Evolutionary conservation across 108 stramenopile genomes (phyloP), one percentile per base, ranked within the genome.

Genomic region (Conticribra guillardii): DNA sequence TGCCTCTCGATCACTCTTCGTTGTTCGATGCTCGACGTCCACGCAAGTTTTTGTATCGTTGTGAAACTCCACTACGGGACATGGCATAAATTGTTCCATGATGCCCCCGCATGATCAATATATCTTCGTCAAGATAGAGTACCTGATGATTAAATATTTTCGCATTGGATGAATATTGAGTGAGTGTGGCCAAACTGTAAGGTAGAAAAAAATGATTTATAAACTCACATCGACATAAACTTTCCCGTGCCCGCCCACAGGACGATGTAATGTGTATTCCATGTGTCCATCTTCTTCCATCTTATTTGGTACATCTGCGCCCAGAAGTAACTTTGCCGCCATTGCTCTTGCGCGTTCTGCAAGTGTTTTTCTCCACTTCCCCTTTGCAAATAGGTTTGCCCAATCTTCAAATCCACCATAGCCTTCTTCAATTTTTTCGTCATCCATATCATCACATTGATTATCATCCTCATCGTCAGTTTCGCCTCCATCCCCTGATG

Each of bases 181-280:
- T 44, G 7, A 44, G 41, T 7, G 14, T 14, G 41, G 14, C 7
- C 41, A 21, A 49, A 7, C 2, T 5, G 48, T n/a, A n/a, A n/a
- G n/a, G n/a, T n/a, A n/a, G n/a, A n/a, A n/a, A n/a, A n/a, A n/a
- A n/a, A n/a, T n/a, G n/a, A n/a, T n/a, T n/a, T n/a, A n/a, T n/a
- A n/a, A n/a, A 9, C 69, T 66, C 49, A 91, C 82, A 71, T 95
- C 94, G 0, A 89, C 67, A 33, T 82, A 88, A 45, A 83, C 89
- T 53, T 80, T 78, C 11, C 83, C 87, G 45, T 92, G 90, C 53
- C 90, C 88, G 51, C 90, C 90, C 8, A 87, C 54, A 9, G 90
- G 90, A 28, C 88, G 77, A 48, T 83, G 84, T 14, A 92, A 79
- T 14, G 66, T 56, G 64, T 81, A 92, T 44, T 82, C 73, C 83